A percentile compares a stretch with the other conserved stretches of the same genome.
Conservation (phyloP, 352 stramenopile species). For the Phytophthora sansomeana region DNA sequence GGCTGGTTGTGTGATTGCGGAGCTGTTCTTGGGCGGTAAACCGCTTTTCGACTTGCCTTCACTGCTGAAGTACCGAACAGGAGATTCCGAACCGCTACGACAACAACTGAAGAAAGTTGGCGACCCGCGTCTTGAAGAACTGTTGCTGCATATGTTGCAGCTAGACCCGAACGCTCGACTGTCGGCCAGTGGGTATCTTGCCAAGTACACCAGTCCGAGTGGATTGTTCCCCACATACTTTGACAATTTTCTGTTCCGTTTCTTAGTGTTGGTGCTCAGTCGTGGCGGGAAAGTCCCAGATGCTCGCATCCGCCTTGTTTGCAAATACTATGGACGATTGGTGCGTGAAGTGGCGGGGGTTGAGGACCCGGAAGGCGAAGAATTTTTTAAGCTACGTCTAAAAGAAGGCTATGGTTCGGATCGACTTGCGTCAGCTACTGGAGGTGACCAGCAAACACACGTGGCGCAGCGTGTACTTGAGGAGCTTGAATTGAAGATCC, state of each 20-base stretch:
- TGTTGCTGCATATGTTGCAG: constrained; percentile 95
- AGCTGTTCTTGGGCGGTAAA: constrained; percentile 96
- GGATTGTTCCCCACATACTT: constrained; percentile 88
- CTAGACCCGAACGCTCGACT: constrained; percentile 89
- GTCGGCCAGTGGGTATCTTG: constrained; percentile 90
- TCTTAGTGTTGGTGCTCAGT: constrained; percentile 87
- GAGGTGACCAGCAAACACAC: constrained; percentile 56
- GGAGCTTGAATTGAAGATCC: constrained; percentile 60
- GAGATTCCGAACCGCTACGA: constrained; percentile 72
- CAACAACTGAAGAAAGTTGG: constrained; percentile 94
- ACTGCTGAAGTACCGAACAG: constrained; percentile 90
- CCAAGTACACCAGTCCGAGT: constrained; percentile 77
- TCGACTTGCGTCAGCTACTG: constrained; percentile 50
- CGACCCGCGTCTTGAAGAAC: constrained; percentile 87
- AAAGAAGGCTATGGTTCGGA: constrained; percentile 88
- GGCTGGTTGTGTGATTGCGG: constrained; percentile 97
- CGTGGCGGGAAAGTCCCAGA: constrained; percentile 90
- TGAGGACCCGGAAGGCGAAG: constrained; percentile 88
- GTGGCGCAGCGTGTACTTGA: constrained; percentile 82
- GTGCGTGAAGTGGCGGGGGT: constrained; percentile 92
- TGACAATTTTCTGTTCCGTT: constrained; percentile 89
- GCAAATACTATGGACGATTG: constrained; percentile 93
- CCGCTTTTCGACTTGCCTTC: constrained; percentile 94
- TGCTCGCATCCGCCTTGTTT: constrained; percentile 92
- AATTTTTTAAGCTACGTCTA: constrained; percentile 91